Percentiles rank a stretch among this genome's conserved stretches.
These are phyloP conservation scores for Oryza meyeriana DNA, from an alignment of 176 grass and related monocot genomes.

Conservation along the genomic window DNA sequence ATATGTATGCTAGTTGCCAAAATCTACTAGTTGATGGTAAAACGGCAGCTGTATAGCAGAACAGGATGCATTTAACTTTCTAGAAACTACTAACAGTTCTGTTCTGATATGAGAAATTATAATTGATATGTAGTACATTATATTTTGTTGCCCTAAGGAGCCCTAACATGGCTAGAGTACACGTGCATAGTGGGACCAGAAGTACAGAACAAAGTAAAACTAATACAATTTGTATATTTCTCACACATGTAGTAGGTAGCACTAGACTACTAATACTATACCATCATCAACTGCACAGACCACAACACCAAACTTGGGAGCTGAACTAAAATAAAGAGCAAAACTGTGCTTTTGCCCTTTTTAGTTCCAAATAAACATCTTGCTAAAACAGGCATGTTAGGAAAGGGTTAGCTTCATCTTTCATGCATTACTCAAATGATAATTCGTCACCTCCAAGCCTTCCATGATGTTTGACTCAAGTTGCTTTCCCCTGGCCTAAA, in stretches of 20 bases:
- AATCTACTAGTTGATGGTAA: neutral
- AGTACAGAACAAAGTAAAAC: neutral
- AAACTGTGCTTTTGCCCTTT: neutral
- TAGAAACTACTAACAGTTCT: neutral
- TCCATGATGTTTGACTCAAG: neutral
- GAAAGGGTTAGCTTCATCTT: neutral
- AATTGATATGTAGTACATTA: neutral
- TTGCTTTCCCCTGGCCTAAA: neutral
- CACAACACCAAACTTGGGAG: neutral
- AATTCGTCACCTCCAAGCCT: neutral
- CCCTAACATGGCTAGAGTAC: neutral
- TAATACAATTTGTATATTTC: neutral
- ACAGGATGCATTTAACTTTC: neutral
- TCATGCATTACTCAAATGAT: neutral
- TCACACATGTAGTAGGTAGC: neutral
- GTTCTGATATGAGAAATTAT: neutral
- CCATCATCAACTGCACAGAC: neutral
- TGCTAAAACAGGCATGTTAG: neutral
- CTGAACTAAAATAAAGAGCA: neutral
- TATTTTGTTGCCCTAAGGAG: neutral
- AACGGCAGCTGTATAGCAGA: neutral
- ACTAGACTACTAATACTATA: neutral
- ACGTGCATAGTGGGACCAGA: slow-evolving; percentile 13
- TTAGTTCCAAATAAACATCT: slow-evolving; percentile 1
- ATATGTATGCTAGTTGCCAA: neutral